These are phyloP conservation scores for Lolium multiflorum DNA, from an alignment of 176 grass and related monocot species.

Conservation along the genomic window DNA sequence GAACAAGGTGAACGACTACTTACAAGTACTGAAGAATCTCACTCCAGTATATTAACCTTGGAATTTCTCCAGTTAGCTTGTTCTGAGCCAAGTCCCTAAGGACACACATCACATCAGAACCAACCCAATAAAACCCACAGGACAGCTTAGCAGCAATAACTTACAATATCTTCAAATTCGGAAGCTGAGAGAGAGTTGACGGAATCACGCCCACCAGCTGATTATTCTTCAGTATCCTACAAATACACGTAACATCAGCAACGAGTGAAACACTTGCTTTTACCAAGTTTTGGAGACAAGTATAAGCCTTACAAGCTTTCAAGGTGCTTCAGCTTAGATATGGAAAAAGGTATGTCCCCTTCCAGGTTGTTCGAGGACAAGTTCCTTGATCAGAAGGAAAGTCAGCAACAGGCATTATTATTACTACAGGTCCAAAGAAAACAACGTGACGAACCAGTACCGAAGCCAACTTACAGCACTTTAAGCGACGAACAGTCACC, in stretches of 20 bases:
- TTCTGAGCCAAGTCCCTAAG: conserved; percentile 94
- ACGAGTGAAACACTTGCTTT: neutral
- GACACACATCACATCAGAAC: conserved; percentile 15
- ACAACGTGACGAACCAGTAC: neutral
- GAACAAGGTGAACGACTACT: conserved; percentile 38
- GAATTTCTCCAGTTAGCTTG: conserved; percentile 86
- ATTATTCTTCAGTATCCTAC: conserved; percentile 95
- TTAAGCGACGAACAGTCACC: conserved; percentile 79
- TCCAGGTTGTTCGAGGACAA: conserved; percentile 90
- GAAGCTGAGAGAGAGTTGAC: conserved; percentile 91
- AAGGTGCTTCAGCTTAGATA: conserved; percentile 89
- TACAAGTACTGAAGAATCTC: conserved; percentile 97
- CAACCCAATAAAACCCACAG: neutral
- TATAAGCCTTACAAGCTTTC: conserved; percentile 70
- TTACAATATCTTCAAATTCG: conserved; percentile 94
- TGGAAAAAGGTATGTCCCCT: conserved; percentile 91
- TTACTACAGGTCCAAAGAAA: conserved; percentile 17
- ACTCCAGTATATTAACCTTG: conserved; percentile 98
- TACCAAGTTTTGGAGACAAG: neutral
- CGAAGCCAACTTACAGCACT: conserved; percentile 60
- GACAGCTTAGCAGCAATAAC: conserved; percentile 17
- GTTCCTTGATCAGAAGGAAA: conserved; percentile 54
- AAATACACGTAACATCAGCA: conserved; percentile 9
- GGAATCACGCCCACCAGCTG: conserved; percentile 80
- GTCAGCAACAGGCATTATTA: neutral